Base-by-base conservation (phyloP, 352 stramenopile genomes). In the Phytopythium litorale region DNA sequence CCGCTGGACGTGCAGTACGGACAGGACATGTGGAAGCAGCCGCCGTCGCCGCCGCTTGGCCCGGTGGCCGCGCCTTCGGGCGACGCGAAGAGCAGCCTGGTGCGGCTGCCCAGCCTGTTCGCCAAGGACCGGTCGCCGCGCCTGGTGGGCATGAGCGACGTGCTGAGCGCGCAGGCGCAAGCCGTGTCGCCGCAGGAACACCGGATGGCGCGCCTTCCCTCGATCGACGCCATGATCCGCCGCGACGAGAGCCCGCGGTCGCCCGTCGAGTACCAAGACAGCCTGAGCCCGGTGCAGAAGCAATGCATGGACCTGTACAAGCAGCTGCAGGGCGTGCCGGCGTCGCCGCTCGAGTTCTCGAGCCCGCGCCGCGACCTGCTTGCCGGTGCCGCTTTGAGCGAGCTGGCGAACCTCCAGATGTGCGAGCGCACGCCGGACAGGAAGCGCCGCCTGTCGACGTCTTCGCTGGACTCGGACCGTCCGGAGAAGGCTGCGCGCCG, bases 171-270 rank as follows among this genome's bases (percentile, higher is more conserved):
- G 15, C 48, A 54, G 48, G 23, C 48, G 28, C 48, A 54, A 28
- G 15, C 67, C 19, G 63, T 75, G 15, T 76, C 76, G n/a, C 78
- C 78, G 21, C 56, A 77, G n/a, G 71, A 81, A 37, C 66, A 68
- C 16, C 51, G 58, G 7, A 60, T 79, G 25, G 66, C 70, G 38
- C 80, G 80, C 18, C 67, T 90, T 42, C 80, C 80, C 9, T 90
- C 80, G 52, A 90, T 90, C 52, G 75, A 78, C 58, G 67, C 69
- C 33, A 88, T 90, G 73, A 90, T 90, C 63, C 76, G 79, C 54
- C 80, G 77, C 58, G 76, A 86, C 28, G 65, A 71, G 51, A 76
- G 62, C 19, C 68, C 67, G 32, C 60, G 62, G 23, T 56, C 51
- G 53, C 46, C 58, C 8, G 48, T 63, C 16, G 28, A 43, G 15